Base-by-base conservation (phyloP, 768 basidiomycete genomes). In the Tephrocybe sp. region DNA sequence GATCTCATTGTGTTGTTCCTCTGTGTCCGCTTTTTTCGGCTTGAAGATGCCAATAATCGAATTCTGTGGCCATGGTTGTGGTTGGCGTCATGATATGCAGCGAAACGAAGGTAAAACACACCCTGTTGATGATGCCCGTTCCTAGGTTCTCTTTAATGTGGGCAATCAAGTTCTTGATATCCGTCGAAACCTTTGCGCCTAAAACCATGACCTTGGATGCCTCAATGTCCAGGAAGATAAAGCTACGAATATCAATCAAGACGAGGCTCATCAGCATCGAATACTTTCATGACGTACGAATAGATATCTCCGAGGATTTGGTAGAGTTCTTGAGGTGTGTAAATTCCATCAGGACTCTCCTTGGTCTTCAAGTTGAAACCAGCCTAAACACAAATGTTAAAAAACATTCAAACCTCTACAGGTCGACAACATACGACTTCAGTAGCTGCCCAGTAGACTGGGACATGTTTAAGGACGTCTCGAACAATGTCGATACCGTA, bases 171-270 rank as follows among this genome's bases (percentile, higher is more conserved):
- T 77, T 69, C 21, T 77, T 69, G 9, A 88, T 66, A 42, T 87
- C 70, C 2, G 61, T 67, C 47, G 75, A 74, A 5, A 79, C 79
- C 49, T 73, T 78, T 38, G 71, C 66, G 55, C 78, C 73, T 19
- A 82, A 59, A 18, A 76, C 71, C 76, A 84, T 77, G 23, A 81
- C 65, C 56, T 81, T 79, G 1, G 78, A 71, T 1, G 77, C 60
- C 44, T 87, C 86, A 18, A 81, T 69, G 44, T 90, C 81, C 27
- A 91, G 75, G 80, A 91, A 92, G 50, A 92, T 69, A 62, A 78
- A 90, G 34, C 88, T 91, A 55, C 3, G 16, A 7, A 5, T 5
- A 38, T 9, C 4, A n/a, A 38, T 38, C 12, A 38, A n/a, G 7
- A 19, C 3, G 19, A n/a, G n/a, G n/a, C n/a, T n/a, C n/a, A n/a